Evolutionary conservation across 1,139 yeast genomes (phyloP).

Genomic region (Suhomyces chickasaworum): DNA sequence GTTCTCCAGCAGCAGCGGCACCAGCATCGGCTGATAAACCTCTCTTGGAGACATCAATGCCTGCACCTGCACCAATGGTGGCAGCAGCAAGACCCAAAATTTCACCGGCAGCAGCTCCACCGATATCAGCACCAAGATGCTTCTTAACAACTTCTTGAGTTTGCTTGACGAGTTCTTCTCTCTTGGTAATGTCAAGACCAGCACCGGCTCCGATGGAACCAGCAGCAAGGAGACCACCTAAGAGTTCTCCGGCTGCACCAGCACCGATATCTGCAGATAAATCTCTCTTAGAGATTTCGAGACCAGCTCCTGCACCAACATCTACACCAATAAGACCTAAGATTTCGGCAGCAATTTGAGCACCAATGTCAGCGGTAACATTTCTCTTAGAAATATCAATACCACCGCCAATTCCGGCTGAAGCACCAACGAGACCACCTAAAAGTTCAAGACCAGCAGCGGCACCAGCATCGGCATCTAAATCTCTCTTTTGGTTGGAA

Average conservation of each 20-base stretch:
- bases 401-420: conserved; percentile 12
- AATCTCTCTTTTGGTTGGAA: conserved; percentile 2
- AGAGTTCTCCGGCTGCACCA: conserved; percentile 7
- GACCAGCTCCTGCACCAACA: conserved; percentile 11
- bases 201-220: conserved; percentile 16
- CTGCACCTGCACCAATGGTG: conserved; percentile 18
- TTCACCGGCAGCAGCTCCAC: conserved; percentile 15
- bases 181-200: conserved; percentile 17
- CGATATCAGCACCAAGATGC: conserved; percentile 12
- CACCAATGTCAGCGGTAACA: neutral
- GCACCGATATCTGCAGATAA: conserved; percentile 17
- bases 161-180: conserved; percentile 15
- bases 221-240: conserved; percentile 3
- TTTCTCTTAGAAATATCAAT: conserved; percentile 2
- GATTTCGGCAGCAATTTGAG: neutral
- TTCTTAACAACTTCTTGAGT: conserved; percentile 11
- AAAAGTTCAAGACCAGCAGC: conserved; percentile 1
- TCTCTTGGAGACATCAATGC: conserved; percentile 13
- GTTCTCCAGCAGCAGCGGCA: conserved; percentile 4
- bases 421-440: conserved; percentile 8
- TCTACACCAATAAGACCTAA: conserved; percentile 10
- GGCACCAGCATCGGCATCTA: conserved; percentile 1
- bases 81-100: conserved; percentile 9
- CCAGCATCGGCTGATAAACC: conserved; percentile 9
- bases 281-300: conserved; percentile 25